Evolutionary conservation across 1,284 basidiomycete species (phyloP), one percentile per base, ranked within the genome.

Genomic region (Bondarzewia mesenterica): DNA sequence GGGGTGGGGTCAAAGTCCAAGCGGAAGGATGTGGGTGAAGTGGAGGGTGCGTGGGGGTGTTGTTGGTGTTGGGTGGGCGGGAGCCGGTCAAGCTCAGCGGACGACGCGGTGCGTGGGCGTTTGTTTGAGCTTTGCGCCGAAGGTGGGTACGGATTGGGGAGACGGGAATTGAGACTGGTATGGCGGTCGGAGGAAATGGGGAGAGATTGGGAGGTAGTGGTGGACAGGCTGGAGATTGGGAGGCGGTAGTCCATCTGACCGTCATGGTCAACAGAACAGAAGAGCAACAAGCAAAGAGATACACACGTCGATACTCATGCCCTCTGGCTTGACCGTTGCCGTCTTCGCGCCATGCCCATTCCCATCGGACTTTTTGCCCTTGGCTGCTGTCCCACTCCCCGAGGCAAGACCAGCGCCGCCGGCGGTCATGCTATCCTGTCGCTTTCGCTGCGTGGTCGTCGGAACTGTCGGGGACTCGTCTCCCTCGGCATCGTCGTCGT

Each of bases 401-500:
- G 10, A 8, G 38, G 21, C 10, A 3, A 10, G 38, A 5, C 29
- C 29, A 47, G 38, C 47, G 42, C 48, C 58, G 60, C 16, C 32
- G 38, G 38, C 35, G 43, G 54, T 60, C 42, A 44, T 52, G 35
- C 53, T 51, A 44, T 60, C 60, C 4, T 53, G 54, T 20, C 59
- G 61, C 39, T 59, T 55, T n/a, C 40, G 54, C 52, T 26, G 52
- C n/a, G n/a, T n/a, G n/a, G n/a, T n/a, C n/a, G n/a, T n/a, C n/a
- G 48, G n/a, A 48, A 14, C 48, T 51, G 46, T 57, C 59, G 36
- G 40, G 36, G 38, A n/a, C n/a, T 50, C 49, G 14, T 55, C 54
- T 22, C 27, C 63, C 21, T 67, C 67, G 35, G 62, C 67, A 4
- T 67, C 71, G 1, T 68, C 68, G 5, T 69, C 74, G 18, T 68